Percentiles rank a stretch among this genome's conserved stretches.
phyloP scores from a whole-genome alignment of 805 yeast genomes.

The Nematodospora valgi region DNA sequence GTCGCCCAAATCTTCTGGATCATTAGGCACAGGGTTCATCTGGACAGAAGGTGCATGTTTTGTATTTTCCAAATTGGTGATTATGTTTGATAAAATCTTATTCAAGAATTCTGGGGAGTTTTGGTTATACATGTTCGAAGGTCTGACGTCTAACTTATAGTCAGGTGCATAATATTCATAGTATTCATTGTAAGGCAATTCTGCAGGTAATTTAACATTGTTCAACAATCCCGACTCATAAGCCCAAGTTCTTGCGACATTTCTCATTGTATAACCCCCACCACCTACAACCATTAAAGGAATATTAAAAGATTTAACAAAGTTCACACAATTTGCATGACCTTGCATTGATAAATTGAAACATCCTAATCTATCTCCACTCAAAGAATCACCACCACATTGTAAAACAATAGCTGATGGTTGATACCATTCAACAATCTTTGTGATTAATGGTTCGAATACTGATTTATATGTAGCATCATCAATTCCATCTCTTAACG shows the following conservation, averaged over 20 bases:
- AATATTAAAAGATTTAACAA: conserved; percentile 77
- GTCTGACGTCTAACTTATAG: conserved; percentile 89
- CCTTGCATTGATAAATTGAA: conserved; percentile 91
- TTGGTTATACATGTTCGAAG: conserved; percentile 95
- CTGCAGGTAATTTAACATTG: conserved; percentile 71
- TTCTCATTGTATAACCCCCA: conserved; percentile 97
- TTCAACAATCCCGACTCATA: conserved; percentile 87
- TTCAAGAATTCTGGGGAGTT: conserved; percentile 90
- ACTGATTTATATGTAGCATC: conserved; percentile 82
- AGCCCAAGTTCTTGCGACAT: conserved; percentile 94
- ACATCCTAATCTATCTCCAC: conserved; percentile 94
- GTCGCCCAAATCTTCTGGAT: conserved; percentile 82
- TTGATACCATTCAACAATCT: conserved; percentile 79
- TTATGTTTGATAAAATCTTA: conserved; percentile 73
- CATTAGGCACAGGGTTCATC: conserved; percentile 83
- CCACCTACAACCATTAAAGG: conserved; percentile 96
- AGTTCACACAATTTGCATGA: conserved; percentile 94
- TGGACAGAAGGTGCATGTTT: conserved; percentile 97
- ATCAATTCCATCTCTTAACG: conserved; percentile 93
- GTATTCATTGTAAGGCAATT: conserved; percentile 90
- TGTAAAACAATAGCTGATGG: conserved; percentile 97
- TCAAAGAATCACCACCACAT: conserved; percentile 96
- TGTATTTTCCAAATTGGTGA: conserved; percentile 80
- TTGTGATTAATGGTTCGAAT: conserved; percentile 82
- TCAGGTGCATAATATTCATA: conserved; percentile 98